These are phyloP conservation scores for Calycina herbarum DNA, from an alignment of 2,329 filamentous ascomycete species.

Conservation along the genomic window DNA sequence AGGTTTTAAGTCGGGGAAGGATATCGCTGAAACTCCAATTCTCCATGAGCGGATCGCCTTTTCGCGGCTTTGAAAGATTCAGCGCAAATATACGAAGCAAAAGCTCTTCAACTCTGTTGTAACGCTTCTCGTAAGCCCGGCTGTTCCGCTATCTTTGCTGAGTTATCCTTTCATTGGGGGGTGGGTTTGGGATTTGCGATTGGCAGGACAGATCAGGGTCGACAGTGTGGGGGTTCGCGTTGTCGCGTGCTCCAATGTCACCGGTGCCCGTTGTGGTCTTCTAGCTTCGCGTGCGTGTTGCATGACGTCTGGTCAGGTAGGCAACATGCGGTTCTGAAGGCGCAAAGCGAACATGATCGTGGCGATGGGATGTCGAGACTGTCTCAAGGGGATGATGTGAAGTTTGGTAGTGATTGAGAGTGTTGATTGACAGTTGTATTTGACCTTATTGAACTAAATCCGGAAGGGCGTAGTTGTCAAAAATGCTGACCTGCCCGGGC, in stretches of 20 bases:
- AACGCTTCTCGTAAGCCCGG: too few species aligned
- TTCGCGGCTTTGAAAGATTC: too few species aligned
- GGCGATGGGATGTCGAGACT: not conserved
- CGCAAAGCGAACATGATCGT: not conserved
- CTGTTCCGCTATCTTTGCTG: too few species aligned
- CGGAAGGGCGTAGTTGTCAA: not conserved
- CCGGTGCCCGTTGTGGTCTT: not conserved
- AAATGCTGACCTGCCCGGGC: not conserved
- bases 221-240: not conserved
- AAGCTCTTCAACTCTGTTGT: too few species aligned
- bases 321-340: not conserved
- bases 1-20: not conserved
- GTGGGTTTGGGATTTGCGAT: not conserved
- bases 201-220: not conserved
- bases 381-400: not conserved
- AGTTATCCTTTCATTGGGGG: too few species aligned
- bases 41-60: too few species aligned
- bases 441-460: not conserved
- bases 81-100: too few species aligned
- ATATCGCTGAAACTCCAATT: too few species aligned
- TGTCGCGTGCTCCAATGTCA: not conserved
- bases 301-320: not conserved
- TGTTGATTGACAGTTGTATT: not conserved
- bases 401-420: not conserved
- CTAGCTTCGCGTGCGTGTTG: not conserved